A percentile compares a stretch with the other conserved stretches of the same genome.
These are phyloP conservation scores for Torulaspora globosa DNA, from an alignment of 1,139 yeast genomes.

Conservation along the genomic window DNA sequence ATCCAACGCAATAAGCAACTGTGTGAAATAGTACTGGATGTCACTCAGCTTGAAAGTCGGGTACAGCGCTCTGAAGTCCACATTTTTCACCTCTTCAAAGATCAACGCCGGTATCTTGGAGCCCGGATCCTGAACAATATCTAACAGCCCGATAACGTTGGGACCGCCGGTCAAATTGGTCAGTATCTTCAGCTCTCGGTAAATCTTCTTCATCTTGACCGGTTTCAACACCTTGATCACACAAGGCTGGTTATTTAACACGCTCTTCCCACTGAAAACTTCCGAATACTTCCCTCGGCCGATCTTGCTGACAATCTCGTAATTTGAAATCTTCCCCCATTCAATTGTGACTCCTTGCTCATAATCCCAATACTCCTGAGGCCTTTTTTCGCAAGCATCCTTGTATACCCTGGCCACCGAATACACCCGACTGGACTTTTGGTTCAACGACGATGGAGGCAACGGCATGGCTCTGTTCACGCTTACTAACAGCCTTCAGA, in stretches of 20 bases:
- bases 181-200: slow-evolving; percentile 69
- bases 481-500: neutral
- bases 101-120: slow-evolving; percentile 72
- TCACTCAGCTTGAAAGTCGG: slow-evolving; percentile 61
- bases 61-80: slow-evolving; percentile 67
- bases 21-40: slow-evolving; percentile 65
- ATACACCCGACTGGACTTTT: slow-evolving; percentile 40
- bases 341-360: slow-evolving; percentile 59
- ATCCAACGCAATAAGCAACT: slow-evolving; percentile 66
- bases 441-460: slow-evolving; percentile 38
- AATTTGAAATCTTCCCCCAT: slow-evolving; percentile 67
- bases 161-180: slow-evolving; percentile 76
- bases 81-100: slow-evolving; percentile 66
- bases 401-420: slow-evolving; percentile 58
- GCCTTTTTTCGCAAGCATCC: slow-evolving; percentile 59
- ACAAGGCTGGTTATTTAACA: slow-evolving; percentile 48
- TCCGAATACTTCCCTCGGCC: slow-evolving; percentile 81
- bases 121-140: slow-evolving; percentile 71
- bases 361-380: slow-evolving; percentile 75
- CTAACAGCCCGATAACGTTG: slow-evolving; percentile 61
- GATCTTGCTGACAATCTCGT: slow-evolving; percentile 65
- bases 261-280: slow-evolving; percentile 59
- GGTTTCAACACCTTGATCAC: slow-evolving; percentile 77
- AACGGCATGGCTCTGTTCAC: slow-evolving; percentile 26
- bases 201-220: slow-evolving; percentile 73